Percentiles rank a stretch among this genome's conserved stretches.
Conservation (phyloP, 2,329 filamentous ascomycete genomes). For the Coleophoma crateriformis region DNA sequence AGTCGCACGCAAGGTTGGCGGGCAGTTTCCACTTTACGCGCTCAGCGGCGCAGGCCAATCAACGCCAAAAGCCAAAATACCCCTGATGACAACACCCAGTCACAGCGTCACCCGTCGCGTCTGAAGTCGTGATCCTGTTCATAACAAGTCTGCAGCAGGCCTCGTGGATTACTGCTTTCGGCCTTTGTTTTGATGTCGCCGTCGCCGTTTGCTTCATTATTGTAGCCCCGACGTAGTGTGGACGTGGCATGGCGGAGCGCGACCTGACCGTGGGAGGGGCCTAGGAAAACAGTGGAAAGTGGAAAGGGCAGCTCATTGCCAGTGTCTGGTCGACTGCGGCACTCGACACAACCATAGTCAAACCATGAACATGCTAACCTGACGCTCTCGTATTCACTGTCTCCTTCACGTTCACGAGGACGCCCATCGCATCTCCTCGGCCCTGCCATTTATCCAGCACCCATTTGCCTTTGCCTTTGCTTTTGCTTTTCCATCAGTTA, state of each 20-base stretch:
- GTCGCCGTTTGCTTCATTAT: constrained; percentile 7
- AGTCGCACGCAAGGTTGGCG: no score
- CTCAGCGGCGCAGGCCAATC: constrained; percentile 15
- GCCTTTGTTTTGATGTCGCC: constrained; percentile 23
- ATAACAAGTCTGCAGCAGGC: constrained; percentile 16
- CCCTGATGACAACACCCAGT: constrained; percentile 16
- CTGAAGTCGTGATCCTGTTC: constrained; percentile 14
- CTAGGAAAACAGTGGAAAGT: not conserved
- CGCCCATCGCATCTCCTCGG: no score
- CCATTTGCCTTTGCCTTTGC: no score
- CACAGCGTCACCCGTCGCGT: constrained; percentile 17
- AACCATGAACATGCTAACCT: no score
- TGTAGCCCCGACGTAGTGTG: no score
- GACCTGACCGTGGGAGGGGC: constrained; percentile 10
- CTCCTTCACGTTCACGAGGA: no score
- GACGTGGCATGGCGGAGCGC: constrained; percentile 10
- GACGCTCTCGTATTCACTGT: no score
- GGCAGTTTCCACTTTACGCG: constrained; percentile 24
- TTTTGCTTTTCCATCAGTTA: not conserved
- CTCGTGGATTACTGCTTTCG: constrained; percentile 15
- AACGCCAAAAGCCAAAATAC: not conserved
- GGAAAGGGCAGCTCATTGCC: no score
- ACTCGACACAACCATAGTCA: no score
- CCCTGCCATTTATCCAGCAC: no score
- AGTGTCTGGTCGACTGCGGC: no score